Percentiles rank a stretch among this genome's conserved stretches.
These are phyloP conservation scores for Olyra latifolia DNA, from an alignment of 176 grass and related monocot species.

Conservation along the genomic window DNA sequence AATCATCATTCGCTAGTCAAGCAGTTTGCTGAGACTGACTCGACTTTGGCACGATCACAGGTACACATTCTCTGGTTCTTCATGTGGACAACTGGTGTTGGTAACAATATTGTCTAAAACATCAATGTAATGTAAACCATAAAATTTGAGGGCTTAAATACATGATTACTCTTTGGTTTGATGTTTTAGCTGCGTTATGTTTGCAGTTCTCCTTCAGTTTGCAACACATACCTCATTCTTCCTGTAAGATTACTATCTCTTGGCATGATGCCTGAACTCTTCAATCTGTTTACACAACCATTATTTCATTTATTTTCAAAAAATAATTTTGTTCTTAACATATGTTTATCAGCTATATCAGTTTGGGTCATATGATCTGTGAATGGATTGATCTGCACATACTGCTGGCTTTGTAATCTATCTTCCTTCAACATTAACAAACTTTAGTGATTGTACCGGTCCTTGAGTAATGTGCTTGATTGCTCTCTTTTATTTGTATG, in stretches of 20 bases:
- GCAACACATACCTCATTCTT: conserved; percentile 1
- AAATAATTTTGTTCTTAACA: not conserved
- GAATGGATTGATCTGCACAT: not conserved
- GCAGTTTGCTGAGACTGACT: conserved; percentile 56
- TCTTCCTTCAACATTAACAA: not conserved
- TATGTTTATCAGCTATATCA: conserved; percentile 2
- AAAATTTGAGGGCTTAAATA: not conserved
- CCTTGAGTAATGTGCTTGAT: not conserved
- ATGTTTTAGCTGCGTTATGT: conserved; percentile 3
- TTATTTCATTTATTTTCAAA: not conserved
- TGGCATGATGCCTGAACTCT: not conserved
- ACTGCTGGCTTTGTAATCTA: not conserved
- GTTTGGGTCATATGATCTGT: conserved; percentile 6
- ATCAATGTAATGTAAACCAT: not conserved
- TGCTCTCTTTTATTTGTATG: not conserved
- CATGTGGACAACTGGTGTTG: not conserved
- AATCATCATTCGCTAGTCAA: conserved; percentile 62
- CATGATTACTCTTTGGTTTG: conserved; percentile 12
- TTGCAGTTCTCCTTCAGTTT: conserved; percentile 9
- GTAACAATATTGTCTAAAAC: not conserved
- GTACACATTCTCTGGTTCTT: conserved; percentile 43
- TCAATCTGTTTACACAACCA: conserved; percentile 8
- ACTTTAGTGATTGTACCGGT: conserved; percentile 1
- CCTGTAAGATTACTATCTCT: conserved; percentile 2
- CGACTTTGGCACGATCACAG: conserved; percentile 62